phyloP scores from a whole-genome alignment of 805 yeast species.

The Saccharomycopsis selenospora region DNA sequence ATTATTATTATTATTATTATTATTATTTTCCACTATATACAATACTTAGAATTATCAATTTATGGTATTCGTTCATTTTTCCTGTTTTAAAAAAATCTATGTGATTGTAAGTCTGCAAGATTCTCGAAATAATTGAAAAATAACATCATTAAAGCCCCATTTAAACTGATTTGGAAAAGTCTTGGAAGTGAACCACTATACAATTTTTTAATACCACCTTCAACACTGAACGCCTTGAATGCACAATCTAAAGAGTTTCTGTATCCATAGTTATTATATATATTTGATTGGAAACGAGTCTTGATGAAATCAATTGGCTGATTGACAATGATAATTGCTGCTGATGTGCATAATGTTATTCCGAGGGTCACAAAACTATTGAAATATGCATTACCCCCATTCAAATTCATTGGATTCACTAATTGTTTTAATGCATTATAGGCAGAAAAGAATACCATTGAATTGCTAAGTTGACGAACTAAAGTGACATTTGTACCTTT shows the following conservation, averaged over 20 bases:
- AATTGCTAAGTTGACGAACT: conserved; percentile 67
- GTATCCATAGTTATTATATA: conserved; percentile 36
- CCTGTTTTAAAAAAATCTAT: no score
- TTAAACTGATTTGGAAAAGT: conserved; percentile 58
- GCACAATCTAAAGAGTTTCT: conserved; percentile 55
- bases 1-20: no score
- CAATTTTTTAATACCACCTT: conserved; percentile 36
- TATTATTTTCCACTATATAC: no score
- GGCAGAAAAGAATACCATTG: conserved; percentile 77
- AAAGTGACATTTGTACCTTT: conserved; percentile 84
- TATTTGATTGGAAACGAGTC: conserved; percentile 68
- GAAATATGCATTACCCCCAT: conserved; percentile 3
- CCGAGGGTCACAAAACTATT: background rate
- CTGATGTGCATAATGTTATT: conserved; percentile 57
- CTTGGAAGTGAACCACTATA: conserved; percentile 63
- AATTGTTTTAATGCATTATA: conserved; percentile 73
- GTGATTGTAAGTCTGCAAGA: background rate
- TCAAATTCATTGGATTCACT: conserved; percentile 43
- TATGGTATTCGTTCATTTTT: no score
- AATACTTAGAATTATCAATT: no score
- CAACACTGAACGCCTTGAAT: conserved; percentile 41
- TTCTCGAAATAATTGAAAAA: conserved; percentile 18
- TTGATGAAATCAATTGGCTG: conserved; percentile 88
- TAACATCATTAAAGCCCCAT: conserved; percentile 36
- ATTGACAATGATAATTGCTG: conserved; percentile 67